Conservation (phyloP, 495 filamentous ascomycete genomes). For the Neurospora sp. region DNA sequence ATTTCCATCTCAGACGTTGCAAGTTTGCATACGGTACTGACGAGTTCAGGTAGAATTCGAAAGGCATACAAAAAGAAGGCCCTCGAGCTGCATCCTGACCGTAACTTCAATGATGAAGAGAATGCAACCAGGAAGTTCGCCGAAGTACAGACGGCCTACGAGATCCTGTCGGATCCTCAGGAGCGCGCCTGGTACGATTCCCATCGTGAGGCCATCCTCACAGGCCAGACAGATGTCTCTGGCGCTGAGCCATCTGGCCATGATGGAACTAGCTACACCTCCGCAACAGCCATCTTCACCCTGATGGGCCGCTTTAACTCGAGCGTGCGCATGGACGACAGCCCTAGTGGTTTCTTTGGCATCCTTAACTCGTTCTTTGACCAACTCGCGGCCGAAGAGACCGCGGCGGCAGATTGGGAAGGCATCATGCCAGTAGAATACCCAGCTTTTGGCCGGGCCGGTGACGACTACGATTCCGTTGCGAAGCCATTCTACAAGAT, state of each 20-base stretch:
- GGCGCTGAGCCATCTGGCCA: slow-evolving; percentile 42
- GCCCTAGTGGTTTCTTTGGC: slow-evolving; percentile 71
- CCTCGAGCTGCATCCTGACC: slow-evolving; percentile 88
- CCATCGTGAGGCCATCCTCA: slow-evolving; percentile 75
- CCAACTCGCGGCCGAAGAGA: slow-evolving; percentile 73
- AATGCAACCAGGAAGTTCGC: slow-evolving; percentile 77
- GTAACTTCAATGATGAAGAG: slow-evolving; percentile 81
- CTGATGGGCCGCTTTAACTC: slow-evolving; percentile 68
- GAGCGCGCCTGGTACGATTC: slow-evolving; percentile 97
- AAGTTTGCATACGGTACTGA: slow-evolving; percentile 5
- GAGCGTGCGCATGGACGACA: slow-evolving; percentile 67
- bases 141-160: slow-evolving; percentile 85
- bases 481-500: slow-evolving; percentile 72
- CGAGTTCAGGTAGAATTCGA: slow-evolving; percentile 56
- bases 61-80: slow-evolving; percentile 87
- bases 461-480: slow-evolving; percentile 57
- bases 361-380: slow-evolving; percentile 65
- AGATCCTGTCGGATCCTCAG: slow-evolving; percentile 88
- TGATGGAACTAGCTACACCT: slow-evolving; percentile 59
- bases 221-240: slow-evolving; percentile 43
- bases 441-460: slow-evolving; percentile 66
- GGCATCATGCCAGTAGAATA: slow-evolving; percentile 47
- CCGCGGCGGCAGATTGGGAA: slow-evolving; percentile 59
- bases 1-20: neutral
- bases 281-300: slow-evolving; percentile 61